Conservation (phyloP, 1,139 yeast species). For the Kodamaea ohmeri region DNA sequence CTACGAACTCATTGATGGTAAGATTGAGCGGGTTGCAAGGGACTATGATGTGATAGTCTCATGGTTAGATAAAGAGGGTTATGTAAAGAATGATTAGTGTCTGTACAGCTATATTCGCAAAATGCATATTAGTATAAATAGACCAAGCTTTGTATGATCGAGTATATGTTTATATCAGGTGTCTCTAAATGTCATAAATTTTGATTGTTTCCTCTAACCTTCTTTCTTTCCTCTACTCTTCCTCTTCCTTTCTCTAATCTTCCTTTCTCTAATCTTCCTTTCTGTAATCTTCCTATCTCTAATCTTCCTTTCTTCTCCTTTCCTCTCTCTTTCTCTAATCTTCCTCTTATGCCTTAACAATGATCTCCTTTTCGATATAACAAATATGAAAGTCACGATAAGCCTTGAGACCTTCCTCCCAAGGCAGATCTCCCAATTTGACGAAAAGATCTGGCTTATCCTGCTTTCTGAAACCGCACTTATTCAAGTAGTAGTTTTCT, state of each 20-base stretch:
- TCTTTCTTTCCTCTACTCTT: not conserved
- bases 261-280: not conserved
- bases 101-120: too few species aligned
- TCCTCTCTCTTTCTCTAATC: not conserved
- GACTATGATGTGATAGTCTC: slow-evolving; percentile 52
- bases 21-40: slow-evolving; percentile 64
- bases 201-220: not conserved
- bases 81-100: slow-evolving; percentile 17
- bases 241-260: not conserved
- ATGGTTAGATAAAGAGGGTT: slow-evolving; percentile 53
- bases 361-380: slow-evolving; percentile 22
- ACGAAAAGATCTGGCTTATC: slow-evolving; percentile 23
- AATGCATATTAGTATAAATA: too few species aligned
- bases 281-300: not conserved
- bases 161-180: slow-evolving; percentile 3
- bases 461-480: slow-evolving; percentile 37
- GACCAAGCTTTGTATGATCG: too few species aligned
- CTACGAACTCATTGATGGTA: slow-evolving; percentile 62
- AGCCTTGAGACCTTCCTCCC: slow-evolving; percentile 36
- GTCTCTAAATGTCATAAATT: not conserved
- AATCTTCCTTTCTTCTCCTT: not conserved
- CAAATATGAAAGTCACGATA: slow-evolving; percentile 34
- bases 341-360: not conserved
- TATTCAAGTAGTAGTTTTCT: slow-evolving; percentile 41
- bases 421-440: slow-evolving; percentile 13